These are phyloP conservation scores for Magnusiomyces starmeri DNA, from an alignment of 1,139 yeast species.

Conservation along the genomic window DNA sequence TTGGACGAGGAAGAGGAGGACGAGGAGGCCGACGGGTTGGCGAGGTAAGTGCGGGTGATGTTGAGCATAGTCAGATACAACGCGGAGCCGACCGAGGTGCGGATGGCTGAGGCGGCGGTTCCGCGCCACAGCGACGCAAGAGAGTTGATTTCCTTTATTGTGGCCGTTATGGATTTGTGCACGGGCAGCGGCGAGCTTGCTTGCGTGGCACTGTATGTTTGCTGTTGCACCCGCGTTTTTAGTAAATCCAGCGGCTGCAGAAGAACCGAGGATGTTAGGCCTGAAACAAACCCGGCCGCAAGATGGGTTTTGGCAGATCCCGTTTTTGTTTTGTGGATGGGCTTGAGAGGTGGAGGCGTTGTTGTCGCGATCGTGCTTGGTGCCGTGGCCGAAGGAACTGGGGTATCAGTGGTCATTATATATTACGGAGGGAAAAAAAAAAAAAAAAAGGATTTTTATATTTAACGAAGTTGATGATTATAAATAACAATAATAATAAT, in stretches of 20 bases:
- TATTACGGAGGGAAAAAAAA: neutral
- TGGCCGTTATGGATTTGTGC: conserved; percentile 27
- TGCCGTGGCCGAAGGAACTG: conserved; percentile 2
- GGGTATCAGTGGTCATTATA: neutral
- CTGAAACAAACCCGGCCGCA: conserved; percentile 80
- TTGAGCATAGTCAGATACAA: conserved; percentile 72
- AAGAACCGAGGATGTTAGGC: conserved; percentile 70
- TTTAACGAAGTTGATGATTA: too few species aligned
- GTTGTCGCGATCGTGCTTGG: conserved; percentile 22
- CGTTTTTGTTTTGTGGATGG: conserved; percentile 5
- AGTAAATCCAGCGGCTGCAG: conserved; percentile 87
- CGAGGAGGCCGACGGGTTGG: conserved; percentile 23
- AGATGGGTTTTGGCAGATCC: conserved; percentile 40
- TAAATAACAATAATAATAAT: too few species aligned
- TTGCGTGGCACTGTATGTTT: conserved; percentile 37
- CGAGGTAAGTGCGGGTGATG: conserved; percentile 47
- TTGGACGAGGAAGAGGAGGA: conserved; percentile 28
- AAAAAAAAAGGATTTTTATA: too few species aligned
- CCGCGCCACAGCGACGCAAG: conserved; percentile 75
- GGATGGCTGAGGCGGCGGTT: conserved; percentile 77
- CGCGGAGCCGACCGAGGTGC: conserved; percentile 90
- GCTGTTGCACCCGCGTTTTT: conserved; percentile 85
- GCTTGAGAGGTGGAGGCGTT: conserved; percentile 4
- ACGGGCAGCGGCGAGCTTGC: neutral
- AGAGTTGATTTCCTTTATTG: conserved; percentile 34